phyloP scores from a whole-genome alignment of 139 green algal genomes.

The Raphidocelis subcapitata region DNA sequence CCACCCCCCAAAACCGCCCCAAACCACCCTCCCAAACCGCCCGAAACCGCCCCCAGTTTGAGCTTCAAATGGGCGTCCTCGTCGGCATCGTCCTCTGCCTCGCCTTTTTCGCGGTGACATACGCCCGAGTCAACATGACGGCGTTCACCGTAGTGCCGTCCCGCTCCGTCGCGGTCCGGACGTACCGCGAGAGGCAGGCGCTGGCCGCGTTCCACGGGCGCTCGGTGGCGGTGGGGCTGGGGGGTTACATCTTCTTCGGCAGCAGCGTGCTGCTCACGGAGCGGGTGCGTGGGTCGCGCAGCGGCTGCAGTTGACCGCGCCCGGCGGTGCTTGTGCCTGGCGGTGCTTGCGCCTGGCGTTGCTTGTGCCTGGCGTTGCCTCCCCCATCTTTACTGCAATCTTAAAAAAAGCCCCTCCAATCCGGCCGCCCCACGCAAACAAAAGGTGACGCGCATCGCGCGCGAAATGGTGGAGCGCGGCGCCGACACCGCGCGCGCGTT shows the following conservation, averaged over 20 bases:
- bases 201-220: slow-evolving; percentile 18
- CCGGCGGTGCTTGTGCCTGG: not conserved
- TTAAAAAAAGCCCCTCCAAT: too few relatives aligned
- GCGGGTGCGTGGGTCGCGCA: not conserved
- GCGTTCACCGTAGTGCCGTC: slow-evolving; percentile 42
- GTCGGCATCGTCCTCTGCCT: slow-evolving; percentile 66
- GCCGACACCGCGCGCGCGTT: too few relatives aligned
- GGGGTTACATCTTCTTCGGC: slow-evolving; percentile 87
- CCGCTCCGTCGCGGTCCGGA: slow-evolving; percentile 46
- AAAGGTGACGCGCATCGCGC: too few relatives aligned
- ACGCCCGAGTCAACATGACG: slow-evolving; percentile 41
- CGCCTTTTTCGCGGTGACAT: slow-evolving; percentile 72
- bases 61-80: slow-evolving; percentile 53
- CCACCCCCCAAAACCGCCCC: too few relatives aligned
- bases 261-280: slow-evolving; percentile 49
- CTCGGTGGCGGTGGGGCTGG: slow-evolving; percentile 53
- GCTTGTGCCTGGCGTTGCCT: not conserved
- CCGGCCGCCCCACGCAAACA: too few relatives aligned
- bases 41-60: not conserved
- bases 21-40: too few relatives aligned
- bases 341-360: not conserved
- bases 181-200: slow-evolving; percentile 34
- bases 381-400: too few relatives aligned
- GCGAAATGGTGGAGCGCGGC: too few relatives aligned
- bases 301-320: not conserved